Conservation (phyloP, 148 eudicot species). For the Polygonum maritimum region DNA sequence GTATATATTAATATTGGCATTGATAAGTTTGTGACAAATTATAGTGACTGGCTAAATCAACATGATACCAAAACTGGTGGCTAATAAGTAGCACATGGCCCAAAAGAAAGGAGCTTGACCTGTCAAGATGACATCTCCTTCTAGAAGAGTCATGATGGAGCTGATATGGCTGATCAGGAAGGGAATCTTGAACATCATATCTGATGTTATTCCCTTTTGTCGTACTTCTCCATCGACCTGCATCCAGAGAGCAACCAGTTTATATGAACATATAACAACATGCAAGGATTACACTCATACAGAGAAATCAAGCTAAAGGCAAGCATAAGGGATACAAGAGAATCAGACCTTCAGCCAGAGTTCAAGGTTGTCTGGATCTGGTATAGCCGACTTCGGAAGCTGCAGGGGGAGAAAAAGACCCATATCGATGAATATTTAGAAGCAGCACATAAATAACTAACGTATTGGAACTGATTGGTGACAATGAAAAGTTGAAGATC, state of each 20-base stretch:
- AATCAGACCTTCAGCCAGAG: constrained; percentile 76
- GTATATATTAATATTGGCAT: neutral
- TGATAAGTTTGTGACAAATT: neutral
- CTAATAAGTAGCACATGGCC: neutral
- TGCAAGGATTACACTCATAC: neutral
- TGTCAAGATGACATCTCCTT: constrained; percentile 94
- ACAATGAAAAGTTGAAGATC: neutral
- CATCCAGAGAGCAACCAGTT: constrained; percentile 6
- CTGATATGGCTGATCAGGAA: constrained; percentile 93
- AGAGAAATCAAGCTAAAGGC: neutral
- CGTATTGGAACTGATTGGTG: neutral
- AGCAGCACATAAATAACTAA: neutral
- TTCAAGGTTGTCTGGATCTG: constrained; percentile 85
- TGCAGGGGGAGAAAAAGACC: constrained; percentile 16
- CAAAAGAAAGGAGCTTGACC: constrained; percentile 26
- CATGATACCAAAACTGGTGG: neutral
- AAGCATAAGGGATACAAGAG: neutral
- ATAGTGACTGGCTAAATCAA: neutral
- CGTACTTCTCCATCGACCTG: constrained; percentile 88
- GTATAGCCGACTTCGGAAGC: constrained; percentile 57
- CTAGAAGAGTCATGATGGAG: constrained; percentile 82
- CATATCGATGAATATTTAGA: neutral
- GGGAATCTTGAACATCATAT: constrained; percentile 92
- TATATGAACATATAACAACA: constrained; percentile 8
- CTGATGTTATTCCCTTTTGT: constrained; percentile 83